Conservation (phyloP, 2,329 filamentous ascomycete genomes). For the Curvularia lunata region DNA sequence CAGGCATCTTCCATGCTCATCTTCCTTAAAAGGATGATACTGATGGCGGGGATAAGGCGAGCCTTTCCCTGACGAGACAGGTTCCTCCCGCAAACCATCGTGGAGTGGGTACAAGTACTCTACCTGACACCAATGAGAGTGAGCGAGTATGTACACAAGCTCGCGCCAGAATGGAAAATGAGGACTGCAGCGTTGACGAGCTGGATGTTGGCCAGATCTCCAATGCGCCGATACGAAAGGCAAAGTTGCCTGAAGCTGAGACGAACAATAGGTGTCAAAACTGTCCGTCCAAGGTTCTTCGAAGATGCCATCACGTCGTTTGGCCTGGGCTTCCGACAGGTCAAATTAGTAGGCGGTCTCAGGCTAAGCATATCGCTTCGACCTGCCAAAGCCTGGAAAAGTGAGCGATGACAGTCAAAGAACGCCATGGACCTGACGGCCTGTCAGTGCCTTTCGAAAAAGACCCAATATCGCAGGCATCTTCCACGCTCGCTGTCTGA, state of each 20-base stretch:
- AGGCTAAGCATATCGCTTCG: neutral
- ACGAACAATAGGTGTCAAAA: neutral
- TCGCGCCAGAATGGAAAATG: conserved; percentile 11
- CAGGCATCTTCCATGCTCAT: conserved; percentile 36
- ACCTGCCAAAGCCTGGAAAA: conserved; percentile 10
- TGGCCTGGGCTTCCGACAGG: conserved; percentile 11
- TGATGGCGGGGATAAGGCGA: conserved; percentile 27
- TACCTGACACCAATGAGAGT: conserved; percentile 21
- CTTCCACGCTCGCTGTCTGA: conserved; percentile 24
- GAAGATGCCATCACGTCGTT: neutral
- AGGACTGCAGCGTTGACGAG: conserved; percentile 2
- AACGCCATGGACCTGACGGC: conserved; percentile 30
- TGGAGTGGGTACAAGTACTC: conserved; percentile 22
- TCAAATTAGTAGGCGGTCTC: neutral
- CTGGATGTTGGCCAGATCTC: conserved; percentile 11
- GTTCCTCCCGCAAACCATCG: conserved; percentile 29
- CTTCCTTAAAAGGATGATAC: conserved; percentile 32
- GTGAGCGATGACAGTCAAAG: conserved; percentile 17
- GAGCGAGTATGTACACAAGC: conserved; percentile 3
- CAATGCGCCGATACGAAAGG: conserved; percentile 5
- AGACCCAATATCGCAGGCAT: conserved; percentile 26
- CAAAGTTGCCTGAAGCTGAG: neutral
- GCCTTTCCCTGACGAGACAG: conserved; percentile 28
- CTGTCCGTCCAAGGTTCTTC: neutral
- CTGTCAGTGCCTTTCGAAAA: conserved; percentile 24